Evolutionary conservation across 1,284 basidiomycete species (phyloP).

Genomic region (Ceratobasidium sp.): DNA sequence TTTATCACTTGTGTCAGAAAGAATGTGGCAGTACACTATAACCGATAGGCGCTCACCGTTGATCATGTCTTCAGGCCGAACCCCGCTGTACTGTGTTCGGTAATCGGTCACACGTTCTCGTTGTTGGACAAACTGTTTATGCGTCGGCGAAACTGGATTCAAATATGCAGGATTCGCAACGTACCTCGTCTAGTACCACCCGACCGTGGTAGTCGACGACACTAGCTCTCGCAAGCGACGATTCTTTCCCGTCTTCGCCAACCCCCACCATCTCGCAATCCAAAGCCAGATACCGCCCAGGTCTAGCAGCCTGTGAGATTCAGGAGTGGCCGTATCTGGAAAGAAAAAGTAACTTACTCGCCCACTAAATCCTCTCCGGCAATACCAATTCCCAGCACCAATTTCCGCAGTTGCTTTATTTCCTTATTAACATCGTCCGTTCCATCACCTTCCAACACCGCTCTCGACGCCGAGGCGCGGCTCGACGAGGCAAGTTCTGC

Average conservation of each 20-base stretch:
- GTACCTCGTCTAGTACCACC: slow-evolving; percentile 74
- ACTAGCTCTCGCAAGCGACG: slow-evolving; percentile 89
- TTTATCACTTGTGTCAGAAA: slow-evolving; percentile 51
- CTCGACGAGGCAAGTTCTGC: not conserved
- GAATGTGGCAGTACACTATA: slow-evolving; percentile 3
- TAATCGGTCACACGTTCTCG: slow-evolving; percentile 93
- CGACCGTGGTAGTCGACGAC: slow-evolving; percentile 92
- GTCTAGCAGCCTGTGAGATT: slow-evolving; percentile 58
- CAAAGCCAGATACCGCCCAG: slow-evolving; percentile 83
- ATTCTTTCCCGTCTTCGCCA: slow-evolving; percentile 79
- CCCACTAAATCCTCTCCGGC: slow-evolving; percentile 1
- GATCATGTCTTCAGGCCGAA: slow-evolving; percentile 79
- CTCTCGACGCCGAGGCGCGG: not conserved
- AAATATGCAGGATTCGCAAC: not conserved
- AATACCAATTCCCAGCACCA: slow-evolving; percentile 17
- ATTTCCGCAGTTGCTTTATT: slow-evolving; percentile 1
- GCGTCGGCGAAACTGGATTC: not conserved
- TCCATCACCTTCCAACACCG: not conserved
- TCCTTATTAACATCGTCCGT: slow-evolving; percentile 7
- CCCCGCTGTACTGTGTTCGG: slow-evolving; percentile 90
- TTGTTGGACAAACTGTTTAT: slow-evolving; percentile 79
- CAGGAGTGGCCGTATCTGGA: not conserved
- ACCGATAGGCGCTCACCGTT: slow-evolving; percentile 37
- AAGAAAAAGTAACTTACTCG: slow-evolving; percentile 18
- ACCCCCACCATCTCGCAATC: slow-evolving; percentile 99